phyloP scores from a whole-genome alignment of 2,329 filamentous ascomycete species.

The Epichloe hybrida region DNA sequence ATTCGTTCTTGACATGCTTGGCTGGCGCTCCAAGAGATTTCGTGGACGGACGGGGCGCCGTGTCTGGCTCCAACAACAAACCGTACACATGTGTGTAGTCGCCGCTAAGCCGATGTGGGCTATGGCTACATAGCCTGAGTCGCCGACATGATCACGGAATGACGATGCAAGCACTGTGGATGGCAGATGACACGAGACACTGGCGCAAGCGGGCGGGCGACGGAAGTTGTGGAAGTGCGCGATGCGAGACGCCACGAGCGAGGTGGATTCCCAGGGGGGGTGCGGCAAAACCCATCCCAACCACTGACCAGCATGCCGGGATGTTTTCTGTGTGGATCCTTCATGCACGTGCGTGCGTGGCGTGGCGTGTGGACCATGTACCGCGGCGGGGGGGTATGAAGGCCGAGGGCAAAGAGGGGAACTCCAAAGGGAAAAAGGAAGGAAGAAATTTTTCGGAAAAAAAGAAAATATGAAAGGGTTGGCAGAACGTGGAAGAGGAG shows the following conservation, averaged over 20 bases:
- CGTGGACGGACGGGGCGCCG: not conserved
- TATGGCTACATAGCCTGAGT: not conserved
- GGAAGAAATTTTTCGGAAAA: no score
- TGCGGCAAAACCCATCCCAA: not conserved
- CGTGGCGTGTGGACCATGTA: not conserved
- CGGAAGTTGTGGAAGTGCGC: not conserved
- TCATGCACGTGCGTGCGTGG: slow-evolving; percentile 2
- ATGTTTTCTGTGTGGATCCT: slow-evolving; percentile 1
- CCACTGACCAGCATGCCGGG: not conserved
- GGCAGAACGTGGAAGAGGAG: no score
- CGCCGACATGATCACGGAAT: slow-evolving; percentile 2
- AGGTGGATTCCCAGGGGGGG: not conserved
- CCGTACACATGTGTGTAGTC: not conserved
- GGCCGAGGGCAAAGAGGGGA: no score
- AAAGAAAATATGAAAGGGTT: no score
- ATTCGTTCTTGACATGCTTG: no score
- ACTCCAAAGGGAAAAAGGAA: no score
- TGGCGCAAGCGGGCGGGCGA: slow-evolving; percentile 2
- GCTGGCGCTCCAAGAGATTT: not conserved
- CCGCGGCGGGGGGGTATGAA: not conserved
- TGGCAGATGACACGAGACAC: not conserved
- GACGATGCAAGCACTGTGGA: slow-evolving; percentile 1
- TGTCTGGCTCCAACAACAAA: not conserved
- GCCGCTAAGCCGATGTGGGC: not conserved
- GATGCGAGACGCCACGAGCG: slow-evolving; percentile 7